Conservation (phyloP, 306 rosid species). For the Vigna hirtella region DNA sequence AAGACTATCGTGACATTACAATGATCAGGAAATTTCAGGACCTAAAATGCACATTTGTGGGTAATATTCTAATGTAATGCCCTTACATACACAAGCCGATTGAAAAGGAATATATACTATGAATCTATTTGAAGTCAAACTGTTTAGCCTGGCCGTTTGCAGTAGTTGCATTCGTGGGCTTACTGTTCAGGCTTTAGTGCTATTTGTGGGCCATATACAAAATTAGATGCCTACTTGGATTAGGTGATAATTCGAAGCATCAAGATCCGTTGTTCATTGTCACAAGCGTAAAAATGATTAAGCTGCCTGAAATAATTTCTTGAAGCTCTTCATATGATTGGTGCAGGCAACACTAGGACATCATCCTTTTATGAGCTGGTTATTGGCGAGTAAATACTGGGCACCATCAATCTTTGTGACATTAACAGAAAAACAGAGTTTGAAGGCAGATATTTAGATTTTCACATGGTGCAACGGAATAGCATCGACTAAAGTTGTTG, state of each 20-base stretch:
- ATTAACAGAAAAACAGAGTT: background rate
- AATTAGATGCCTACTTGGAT: background rate
- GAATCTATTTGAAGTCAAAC: background rate
- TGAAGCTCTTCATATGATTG: background rate
- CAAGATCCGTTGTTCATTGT: background rate
- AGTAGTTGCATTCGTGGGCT: background rate
- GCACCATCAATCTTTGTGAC: background rate
- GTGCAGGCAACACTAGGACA: background rate
- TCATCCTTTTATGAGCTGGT: background rate
- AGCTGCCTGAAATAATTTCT: background rate
- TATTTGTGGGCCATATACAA: background rate
- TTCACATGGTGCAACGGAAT: background rate
- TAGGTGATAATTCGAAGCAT: constrained; percentile 2
- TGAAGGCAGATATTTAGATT: background rate
- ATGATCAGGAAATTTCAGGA: constrained; percentile 19
- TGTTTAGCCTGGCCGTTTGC: constrained; percentile 3
- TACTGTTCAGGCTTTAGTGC: constrained; percentile 14
- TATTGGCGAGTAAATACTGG: background rate
- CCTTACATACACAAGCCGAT: background rate
- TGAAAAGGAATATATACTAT: background rate
- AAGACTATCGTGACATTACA: background rate
- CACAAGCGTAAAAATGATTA: background rate
- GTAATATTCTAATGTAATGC: background rate
- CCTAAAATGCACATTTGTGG: background rate
- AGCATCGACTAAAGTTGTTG: background rate